Evolutionary conservation across 176 grass and related monocot genomes (phyloP).

Genomic region (Hsuehochloa calcarea): DNA sequence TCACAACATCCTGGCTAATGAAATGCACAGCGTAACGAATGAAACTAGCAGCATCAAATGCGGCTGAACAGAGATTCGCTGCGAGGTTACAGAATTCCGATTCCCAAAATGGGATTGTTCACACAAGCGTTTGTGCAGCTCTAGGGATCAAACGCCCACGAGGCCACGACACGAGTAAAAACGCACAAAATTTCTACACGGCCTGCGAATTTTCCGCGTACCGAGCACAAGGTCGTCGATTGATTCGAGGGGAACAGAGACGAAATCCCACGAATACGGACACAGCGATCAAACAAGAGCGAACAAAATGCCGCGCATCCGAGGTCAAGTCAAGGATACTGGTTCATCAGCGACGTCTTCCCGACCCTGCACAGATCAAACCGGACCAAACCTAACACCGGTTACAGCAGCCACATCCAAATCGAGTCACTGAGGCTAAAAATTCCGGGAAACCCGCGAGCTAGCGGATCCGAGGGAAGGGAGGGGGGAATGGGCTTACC

Average conservation of each 20-base stretch:
- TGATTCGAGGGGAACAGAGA: conserved; percentile 7
- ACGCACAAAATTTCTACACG: not conserved
- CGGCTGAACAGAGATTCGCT: not conserved
- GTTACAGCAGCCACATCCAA: conserved; percentile 22
- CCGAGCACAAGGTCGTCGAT: not conserved
- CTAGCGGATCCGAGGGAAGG: conserved; percentile 18
- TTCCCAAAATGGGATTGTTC: not conserved
- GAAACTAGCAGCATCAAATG: conserved; percentile 1
- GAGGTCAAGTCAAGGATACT: conserved; percentile 66
- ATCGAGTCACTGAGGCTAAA: conserved; percentile 1
- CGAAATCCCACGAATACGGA: not conserved
- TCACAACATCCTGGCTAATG: not conserved
- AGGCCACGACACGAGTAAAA: not conserved
- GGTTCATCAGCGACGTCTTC: conserved; percentile 99
- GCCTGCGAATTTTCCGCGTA: not conserved
- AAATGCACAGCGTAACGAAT: not conserved
- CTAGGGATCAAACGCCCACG: conserved; percentile 7
- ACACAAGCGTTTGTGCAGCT: not conserved
- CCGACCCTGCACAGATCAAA: conserved; percentile 76
- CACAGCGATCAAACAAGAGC: not conserved
- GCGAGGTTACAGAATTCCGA: not conserved
- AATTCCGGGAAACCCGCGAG: not conserved
- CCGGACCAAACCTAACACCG: not conserved
- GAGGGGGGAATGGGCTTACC: conserved; percentile 40
- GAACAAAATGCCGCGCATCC: not conserved